These are phyloP conservation scores for Chimonanthus praecox DNA, from an alignment of 164 flowering plant genomes.

Conservation along the genomic window DNA sequence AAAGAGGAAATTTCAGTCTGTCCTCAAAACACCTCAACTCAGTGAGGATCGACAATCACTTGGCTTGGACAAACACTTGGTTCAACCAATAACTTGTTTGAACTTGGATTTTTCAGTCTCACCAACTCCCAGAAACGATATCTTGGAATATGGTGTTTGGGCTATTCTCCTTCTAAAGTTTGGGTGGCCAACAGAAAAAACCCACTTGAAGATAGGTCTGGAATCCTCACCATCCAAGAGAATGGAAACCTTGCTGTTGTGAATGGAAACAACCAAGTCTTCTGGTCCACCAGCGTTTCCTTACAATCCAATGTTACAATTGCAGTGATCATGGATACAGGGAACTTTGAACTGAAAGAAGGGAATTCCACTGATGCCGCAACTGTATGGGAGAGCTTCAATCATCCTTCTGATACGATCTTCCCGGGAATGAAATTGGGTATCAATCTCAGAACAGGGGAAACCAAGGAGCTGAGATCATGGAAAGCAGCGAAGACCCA, in stretches of 20 bases:
- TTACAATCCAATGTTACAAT: background rate
- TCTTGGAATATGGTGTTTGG: background rate
- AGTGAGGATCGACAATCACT: too few species aligned
- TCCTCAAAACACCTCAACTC: too few species aligned
- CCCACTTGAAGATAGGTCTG: background rate
- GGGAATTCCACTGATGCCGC: background rate
- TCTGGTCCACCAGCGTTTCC: background rate
- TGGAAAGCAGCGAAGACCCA: constrained; percentile 18
- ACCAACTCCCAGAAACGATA: background rate
- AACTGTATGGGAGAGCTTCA: constrained; percentile 32
- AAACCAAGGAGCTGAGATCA: constrained; percentile 17
- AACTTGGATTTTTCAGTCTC: background rate
- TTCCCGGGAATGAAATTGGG: constrained; percentile 35
- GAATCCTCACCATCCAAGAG: background rate
- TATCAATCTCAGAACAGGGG: constrained; percentile 14
- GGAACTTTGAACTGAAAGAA: background rate
- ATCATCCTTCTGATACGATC: constrained; percentile 31
- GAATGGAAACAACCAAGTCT: background rate
- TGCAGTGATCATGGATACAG: background rate
- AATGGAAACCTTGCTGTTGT: background rate
- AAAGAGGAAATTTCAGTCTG: too few species aligned
- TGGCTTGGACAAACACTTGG: too few species aligned
- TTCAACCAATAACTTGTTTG: background rate
- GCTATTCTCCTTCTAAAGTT: background rate
- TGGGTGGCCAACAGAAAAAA: constrained; percentile 1